phyloP scores from a whole-genome alignment of 1,284 basidiomycete species.

The Cutaneotrichosporon arboriforme region DNA sequence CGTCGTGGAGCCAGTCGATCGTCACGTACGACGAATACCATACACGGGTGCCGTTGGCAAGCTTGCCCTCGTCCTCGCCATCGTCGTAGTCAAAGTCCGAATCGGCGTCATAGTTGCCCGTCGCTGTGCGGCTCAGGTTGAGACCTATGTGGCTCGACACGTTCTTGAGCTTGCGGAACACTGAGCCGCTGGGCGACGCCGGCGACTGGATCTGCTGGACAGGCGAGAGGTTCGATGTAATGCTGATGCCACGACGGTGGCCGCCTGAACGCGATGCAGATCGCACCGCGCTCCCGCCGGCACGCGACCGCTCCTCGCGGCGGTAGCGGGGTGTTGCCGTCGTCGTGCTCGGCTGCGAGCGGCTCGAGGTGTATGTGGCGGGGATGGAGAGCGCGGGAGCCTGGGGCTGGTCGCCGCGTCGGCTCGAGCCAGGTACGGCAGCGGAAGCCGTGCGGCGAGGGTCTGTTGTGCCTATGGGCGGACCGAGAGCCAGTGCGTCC shows the following conservation, averaged over 20 bases:
- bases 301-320: not conserved
- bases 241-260: slow-evolving; percentile 8
- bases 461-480: slow-evolving; percentile 3
- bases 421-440: not conserved
- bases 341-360: slow-evolving; percentile 3
- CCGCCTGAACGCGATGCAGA: not conserved
- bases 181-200: slow-evolving; percentile 22
- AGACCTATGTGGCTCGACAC: slow-evolving; percentile 37
- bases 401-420: not conserved
- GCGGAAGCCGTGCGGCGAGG: slow-evolving; percentile 9
- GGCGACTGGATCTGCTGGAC: slow-evolving; percentile 7
- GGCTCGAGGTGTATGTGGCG: not conserved
- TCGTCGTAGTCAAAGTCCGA: slow-evolving; percentile 30
- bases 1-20: slow-evolving; percentile 82
- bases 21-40: slow-evolving; percentile 68
- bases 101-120: slow-evolving; percentile 25
- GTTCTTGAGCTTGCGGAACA: slow-evolving; percentile 28
- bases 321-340: slow-evolving; percentile 3
- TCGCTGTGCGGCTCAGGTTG: slow-evolving; percentile 23
- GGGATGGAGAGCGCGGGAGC: not conserved
- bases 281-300: not conserved
- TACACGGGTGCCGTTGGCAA: slow-evolving; percentile 77
- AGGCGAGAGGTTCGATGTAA: slow-evolving; percentile 7
- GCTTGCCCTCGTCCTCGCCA: slow-evolving; percentile 51
- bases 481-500: slow-evolving; percentile 2